Base-by-base conservation (phyloP, 768 basidiomycete species). In the Lentinula edodes region DNA sequence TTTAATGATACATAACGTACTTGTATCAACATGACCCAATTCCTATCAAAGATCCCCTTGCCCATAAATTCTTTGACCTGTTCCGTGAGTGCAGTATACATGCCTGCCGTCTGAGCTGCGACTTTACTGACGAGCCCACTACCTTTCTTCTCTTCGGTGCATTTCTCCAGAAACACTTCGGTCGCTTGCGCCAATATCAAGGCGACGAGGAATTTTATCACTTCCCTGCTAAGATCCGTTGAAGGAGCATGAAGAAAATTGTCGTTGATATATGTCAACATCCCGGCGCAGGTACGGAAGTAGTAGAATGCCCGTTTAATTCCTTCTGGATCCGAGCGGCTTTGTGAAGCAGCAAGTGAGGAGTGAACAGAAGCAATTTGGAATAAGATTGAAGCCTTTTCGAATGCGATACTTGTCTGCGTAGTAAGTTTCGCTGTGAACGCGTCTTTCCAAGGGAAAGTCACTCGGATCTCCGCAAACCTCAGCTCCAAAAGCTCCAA, bases 241-340 rank as follows among this genome's bases (percentile, higher is more conserved):
- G 91, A 94, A 0, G 97, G 97, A 0, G 96, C 97, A 68, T 99
- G 97, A 0, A 99, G 78, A 73, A 99, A 99, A 82, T 99, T 98
- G 74, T 99, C 97, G 76, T 98, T 98, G 79, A 99, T 95, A 72
- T 98, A 99, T 6, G 88, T 93, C 69, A 98, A 85, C 93, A 99
- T 97, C 18, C 97, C 97, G 2, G 95, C 93, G 45, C 91, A 88
- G 10, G 90, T 86, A 16, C 90, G 80, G 68, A 93, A 91, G 75
- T 93, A 95, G 75, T 93, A 85, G 77, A 97, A 99, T 0, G 96
- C 86, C 38, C 93, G 86, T 74, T 97, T 98, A 68, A 93, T 74
- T 18, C 95, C 95, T 72, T 98, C 94, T 1, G 93, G 91, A 59
- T 94, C 90, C 0, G 89, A 87, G 58, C 94, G 82, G 69, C 87